phyloP scores from a whole-genome alignment of 345 rosid species.

The Salix udensis region DNA sequence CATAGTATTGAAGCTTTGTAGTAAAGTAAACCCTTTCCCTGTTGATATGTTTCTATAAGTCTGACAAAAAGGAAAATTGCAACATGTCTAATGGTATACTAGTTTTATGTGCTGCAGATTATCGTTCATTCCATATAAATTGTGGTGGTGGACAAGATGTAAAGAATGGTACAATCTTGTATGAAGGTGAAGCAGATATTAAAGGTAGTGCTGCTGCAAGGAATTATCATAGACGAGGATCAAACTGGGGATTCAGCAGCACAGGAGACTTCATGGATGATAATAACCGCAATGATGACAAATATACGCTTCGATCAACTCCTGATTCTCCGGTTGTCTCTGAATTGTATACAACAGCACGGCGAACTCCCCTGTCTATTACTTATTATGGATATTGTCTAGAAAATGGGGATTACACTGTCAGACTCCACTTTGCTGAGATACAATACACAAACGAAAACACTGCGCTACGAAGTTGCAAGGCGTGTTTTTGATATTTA shows the following conservation, averaged over 20 bases:
- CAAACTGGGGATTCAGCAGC: slow-evolving; percentile 11
- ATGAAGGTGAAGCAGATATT: neutral
- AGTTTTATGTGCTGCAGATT: slow-evolving; percentile 1
- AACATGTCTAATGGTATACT: neutral
- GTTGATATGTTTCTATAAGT: too few species aligned
- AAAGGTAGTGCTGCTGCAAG: neutral
- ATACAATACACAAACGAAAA: neutral
- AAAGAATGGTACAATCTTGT: neutral
- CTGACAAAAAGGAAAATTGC: too few species aligned
- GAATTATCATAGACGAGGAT: too few species aligned
- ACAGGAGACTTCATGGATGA: slow-evolving; percentile 7
- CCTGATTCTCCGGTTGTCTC: too few species aligned
- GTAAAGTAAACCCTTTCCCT: too few species aligned
- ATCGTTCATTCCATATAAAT: neutral
- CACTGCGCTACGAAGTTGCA: neutral
- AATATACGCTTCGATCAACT: too few species aligned
- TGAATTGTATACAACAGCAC: neutral
- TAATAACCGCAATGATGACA: fast-evolving
- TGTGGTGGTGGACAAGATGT: neutral
- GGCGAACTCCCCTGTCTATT: neutral
- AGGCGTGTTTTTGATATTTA: slow-evolving; percentile 4
- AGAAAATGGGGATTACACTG: too few species aligned
- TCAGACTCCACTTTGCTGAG: slow-evolving; percentile 12
- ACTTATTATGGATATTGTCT: neutral
- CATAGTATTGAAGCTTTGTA: too few species aligned